A percentile compares a stretch with the other conserved stretches of the same genome.
Evolutionary conservation across 2,329 filamentous ascomycete species (phyloP).

Genomic region (Exserohilum rostratum): DNA sequence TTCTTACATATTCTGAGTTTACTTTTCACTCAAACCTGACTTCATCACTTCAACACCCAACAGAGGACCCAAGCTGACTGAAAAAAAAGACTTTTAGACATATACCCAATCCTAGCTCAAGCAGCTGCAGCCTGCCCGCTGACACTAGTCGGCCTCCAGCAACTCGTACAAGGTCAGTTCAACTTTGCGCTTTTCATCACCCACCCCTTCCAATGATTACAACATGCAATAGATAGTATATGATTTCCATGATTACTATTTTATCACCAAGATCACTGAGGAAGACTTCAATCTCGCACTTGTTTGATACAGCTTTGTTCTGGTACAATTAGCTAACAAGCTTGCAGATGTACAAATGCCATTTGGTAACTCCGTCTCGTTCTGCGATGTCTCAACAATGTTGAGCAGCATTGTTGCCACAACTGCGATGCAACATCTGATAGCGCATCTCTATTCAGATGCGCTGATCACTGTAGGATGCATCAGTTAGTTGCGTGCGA

Average conservation of each 20-base stretch:
- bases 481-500: neutral
- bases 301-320: constrained; percentile 15
- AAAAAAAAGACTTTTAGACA: constrained; percentile 3
- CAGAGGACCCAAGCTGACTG: constrained; percentile 3
- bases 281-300: constrained; percentile 34
- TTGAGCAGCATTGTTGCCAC: too few species aligned
- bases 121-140: neutral
- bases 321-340: constrained; percentile 28
- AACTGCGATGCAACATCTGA: too few species aligned
- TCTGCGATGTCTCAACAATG: too few species aligned
- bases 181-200: neutral
- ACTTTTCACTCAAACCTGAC: constrained; percentile 8
- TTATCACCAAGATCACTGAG: constrained; percentile 74
- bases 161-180: constrained; percentile 18
- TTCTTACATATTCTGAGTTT: constrained; percentile 98
- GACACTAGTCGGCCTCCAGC: neutral
- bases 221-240: constrained; percentile 71
- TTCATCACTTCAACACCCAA: neutral
- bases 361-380: too few species aligned
- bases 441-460: neutral
- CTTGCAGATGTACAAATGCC: constrained; percentile 14
- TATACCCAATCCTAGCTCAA: neutral
- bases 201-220: constrained; percentile 66
- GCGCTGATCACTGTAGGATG: neutral
- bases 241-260: constrained; percentile 65